Evolutionary conservation across 2,329 filamentous ascomycete genomes (phyloP), one percentile per base, ranked within the genome.

Genomic region (Immersiporthe knoxdaviesiana): DNA sequence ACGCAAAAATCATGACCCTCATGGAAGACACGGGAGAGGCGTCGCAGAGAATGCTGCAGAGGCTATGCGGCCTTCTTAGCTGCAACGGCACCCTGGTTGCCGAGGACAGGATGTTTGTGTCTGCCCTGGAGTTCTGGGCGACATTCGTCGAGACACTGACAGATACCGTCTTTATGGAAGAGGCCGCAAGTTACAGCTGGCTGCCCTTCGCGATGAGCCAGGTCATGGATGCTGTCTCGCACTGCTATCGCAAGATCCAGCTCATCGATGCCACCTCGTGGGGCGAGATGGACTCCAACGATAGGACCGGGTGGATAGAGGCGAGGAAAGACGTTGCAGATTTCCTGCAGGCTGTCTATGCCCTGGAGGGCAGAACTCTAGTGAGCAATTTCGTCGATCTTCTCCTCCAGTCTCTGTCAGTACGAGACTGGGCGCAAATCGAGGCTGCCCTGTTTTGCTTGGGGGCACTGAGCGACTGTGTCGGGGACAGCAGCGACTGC

Each of bases 261-360:
- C 92, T 91, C 71, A 91, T 92, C 4, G 81, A 88, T 0, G 74
- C 81, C 1, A 82, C 86, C 12, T 81, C 84, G 10, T 87, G 90
- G 61, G 82, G 84, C 39, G 81, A 83, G 0, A 95, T 92, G 92
- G 91, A 92, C 71, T 88, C 88, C 5, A 87, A 88, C 32, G 89
- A 92, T 44, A 87, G 87, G 52, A 84, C 86, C 64, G 88, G 85
- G 0, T 94, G 94, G 78, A 83, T 85, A 65, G 89, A 92, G 68
- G 92, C 92, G 62, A 86, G 93, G 39, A 90, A 91, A 73, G 93
- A 97, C 74, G 89, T 94, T n/a, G 85, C 87, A 64, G 92, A 97
- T 76, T 85, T 96, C 64, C 82, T 96, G 37, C 88, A 93, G 73
- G 89, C 91, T 2, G 87, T 90, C 2, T 94, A 90, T 73, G 84